Percentiles rank a stretch among this genome's conserved stretches.
These are phyloP conservation scores for Thelonectria blattea DNA, from an alignment of 2,329 filamentous ascomycete species.

Conservation along the genomic window DNA sequence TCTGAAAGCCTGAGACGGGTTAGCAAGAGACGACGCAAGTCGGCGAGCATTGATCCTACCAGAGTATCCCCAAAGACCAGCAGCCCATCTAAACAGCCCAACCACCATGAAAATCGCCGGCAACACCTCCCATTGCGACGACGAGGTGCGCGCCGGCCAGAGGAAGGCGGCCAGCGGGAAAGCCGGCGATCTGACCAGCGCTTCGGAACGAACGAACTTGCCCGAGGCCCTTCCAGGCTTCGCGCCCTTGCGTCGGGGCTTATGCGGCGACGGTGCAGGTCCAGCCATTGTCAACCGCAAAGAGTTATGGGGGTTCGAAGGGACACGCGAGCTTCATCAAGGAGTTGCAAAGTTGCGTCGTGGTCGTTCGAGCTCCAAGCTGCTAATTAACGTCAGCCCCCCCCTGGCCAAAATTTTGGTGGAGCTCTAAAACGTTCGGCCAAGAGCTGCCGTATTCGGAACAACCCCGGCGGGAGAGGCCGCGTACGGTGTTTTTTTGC, in stretches of 20 bases:
- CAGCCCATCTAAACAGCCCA: slow-evolving; percentile 93
- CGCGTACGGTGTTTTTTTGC: neutral
- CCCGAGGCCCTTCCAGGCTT: slow-evolving; percentile 52
- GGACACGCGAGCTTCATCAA: slow-evolving; percentile 29
- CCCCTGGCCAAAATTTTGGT: slow-evolving; percentile 26
- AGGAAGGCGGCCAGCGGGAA: slow-evolving; percentile 95
- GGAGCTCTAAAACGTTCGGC: slow-evolving; percentile 24
- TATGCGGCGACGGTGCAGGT: slow-evolving; percentile 63
- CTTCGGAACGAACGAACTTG: slow-evolving; percentile 46
- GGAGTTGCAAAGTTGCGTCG: slow-evolving; percentile 18
- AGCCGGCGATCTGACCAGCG: slow-evolving; percentile 66
- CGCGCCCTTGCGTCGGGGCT: slow-evolving; percentile 64
- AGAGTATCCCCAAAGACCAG: slow-evolving; percentile 93
- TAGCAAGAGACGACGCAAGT: slow-evolving; percentile 16
- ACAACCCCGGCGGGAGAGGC: slow-evolving; percentile 23
- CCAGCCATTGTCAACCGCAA: slow-evolving; percentile 54
- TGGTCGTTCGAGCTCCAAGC: no score
- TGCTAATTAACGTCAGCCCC: neutral
- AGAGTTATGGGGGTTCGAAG: slow-evolving; percentile 12
- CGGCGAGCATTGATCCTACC: slow-evolving; percentile 56
- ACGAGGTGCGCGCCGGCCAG: slow-evolving; percentile 84
- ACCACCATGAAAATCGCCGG: slow-evolving; percentile 87
- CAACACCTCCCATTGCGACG: slow-evolving; percentile 90
- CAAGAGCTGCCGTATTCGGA: slow-evolving; percentile 33
- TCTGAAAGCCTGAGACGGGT: slow-evolving; percentile 66